These are phyloP conservation scores for Leccinum insolens DNA, from an alignment of 1,284 basidiomycete genomes.

Conservation along the genomic window DNA sequence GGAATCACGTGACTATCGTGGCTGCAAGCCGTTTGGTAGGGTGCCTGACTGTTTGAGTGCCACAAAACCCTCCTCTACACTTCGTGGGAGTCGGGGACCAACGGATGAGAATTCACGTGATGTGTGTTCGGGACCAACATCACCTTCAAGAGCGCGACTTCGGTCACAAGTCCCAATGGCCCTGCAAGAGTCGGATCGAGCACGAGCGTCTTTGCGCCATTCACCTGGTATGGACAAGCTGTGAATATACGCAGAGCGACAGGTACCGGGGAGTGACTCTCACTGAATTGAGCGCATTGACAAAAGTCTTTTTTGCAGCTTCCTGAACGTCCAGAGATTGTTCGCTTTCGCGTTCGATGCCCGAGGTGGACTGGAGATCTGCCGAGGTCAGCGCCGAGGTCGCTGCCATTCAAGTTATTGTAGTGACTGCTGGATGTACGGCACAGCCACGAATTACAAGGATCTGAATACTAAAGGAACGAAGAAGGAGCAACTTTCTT, in stretches of 20 bases:
- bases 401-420: slow-evolving; percentile 28
- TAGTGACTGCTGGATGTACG: too few relatives aligned
- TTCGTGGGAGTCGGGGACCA: too few relatives aligned
- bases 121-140: slow-evolving; percentile 11
- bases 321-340: slow-evolving; percentile 67
- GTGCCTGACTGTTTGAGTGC: too few relatives aligned
- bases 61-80: too few relatives aligned
- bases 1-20: too few relatives aligned
- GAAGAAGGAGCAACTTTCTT: too few relatives aligned
- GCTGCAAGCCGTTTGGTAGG: too few relatives aligned
- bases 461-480: too few relatives aligned
- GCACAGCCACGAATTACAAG: too few relatives aligned
- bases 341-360: slow-evolving; percentile 38
- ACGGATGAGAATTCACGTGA: neutral
- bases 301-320: slow-evolving; percentile 72
- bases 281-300: slow-evolving; percentile 85
- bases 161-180: slow-evolving; percentile 90
- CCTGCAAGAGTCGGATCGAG: slow-evolving; percentile 89
- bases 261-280: slow-evolving; percentile 27
- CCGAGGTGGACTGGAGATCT: slow-evolving; percentile 32
- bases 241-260: slow-evolving; percentile 8
- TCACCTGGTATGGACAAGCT: slow-evolving; percentile 60
- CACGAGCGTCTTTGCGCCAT: slow-evolving; percentile 95
- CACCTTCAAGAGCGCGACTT: slow-evolving; percentile 91
- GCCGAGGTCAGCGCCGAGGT: slow-evolving; percentile 29